Conservation (phyloP, 2,329 filamentous ascomycete genomes). For the Aureobasidium sp. region DNA sequence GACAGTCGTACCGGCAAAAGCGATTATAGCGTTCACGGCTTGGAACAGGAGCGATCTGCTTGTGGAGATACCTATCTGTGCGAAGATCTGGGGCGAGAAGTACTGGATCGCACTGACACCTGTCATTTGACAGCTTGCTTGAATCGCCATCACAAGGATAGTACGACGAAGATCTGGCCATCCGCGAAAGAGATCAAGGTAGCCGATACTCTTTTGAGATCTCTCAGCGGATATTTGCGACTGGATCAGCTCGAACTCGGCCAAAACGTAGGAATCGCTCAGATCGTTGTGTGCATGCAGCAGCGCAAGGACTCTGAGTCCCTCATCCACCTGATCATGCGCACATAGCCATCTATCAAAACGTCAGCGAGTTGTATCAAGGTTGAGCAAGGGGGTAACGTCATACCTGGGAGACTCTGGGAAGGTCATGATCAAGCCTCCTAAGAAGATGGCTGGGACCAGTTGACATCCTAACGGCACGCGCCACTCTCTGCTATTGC, state of each 20-base stretch:
- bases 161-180: conserved; percentile 75
- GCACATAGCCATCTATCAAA: conserved; percentile 90
- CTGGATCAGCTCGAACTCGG: conserved; percentile 78
- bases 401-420: conserved; percentile 62
- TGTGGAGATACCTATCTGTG: conserved; percentile 70
- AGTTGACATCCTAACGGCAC: conserved; percentile 75
- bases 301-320: conserved; percentile 70
- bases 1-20: conserved; percentile 71
- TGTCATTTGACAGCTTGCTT: conserved; percentile 80
- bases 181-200: conserved; percentile 72
- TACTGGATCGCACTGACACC: conserved; percentile 81
- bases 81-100: conserved; percentile 68
- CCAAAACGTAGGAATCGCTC: conserved; percentile 73
- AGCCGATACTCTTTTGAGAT: conserved; percentile 75
- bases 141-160: conserved; percentile 73
- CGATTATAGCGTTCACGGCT: conserved; percentile 77
- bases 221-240: conserved; percentile 72
- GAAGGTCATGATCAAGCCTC: conserved; percentile 74
- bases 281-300: conserved; percentile 75
- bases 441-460: conserved; percentile 70
- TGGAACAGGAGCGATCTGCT: conserved; percentile 78
- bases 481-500: conserved; percentile 64
- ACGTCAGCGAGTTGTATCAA: too few relatives aligned
- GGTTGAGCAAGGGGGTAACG: too few relatives aligned
- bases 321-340: conserved; percentile 70